Evolutionary conservation across 257 asterid genomes (phyloP).

Genomic region (Nicotiana attenuata): DNA sequence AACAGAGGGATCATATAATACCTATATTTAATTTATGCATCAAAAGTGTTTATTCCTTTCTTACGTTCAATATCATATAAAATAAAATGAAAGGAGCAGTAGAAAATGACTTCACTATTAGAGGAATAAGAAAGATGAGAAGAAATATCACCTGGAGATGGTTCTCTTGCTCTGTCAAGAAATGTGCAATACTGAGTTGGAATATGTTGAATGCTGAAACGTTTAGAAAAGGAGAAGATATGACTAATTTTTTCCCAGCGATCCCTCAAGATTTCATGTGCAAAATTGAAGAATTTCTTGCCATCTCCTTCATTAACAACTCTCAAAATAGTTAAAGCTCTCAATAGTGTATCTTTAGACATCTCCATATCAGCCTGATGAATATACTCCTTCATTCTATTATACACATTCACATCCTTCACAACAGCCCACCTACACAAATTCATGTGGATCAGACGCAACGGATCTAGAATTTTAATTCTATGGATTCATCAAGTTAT

Average conservation of each 20-base stretch:
- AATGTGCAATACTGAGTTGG: constrained; percentile 51
- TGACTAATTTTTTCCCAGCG: constrained; percentile 52
- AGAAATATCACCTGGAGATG: constrained; percentile 47
- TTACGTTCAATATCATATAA: too few relatives aligned
- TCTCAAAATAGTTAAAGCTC: constrained; percentile 55
- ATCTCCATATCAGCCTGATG: constrained; percentile 32
- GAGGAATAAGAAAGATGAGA: too few relatives aligned
- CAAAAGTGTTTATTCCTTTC: too few relatives aligned
- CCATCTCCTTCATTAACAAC: constrained; percentile 32
- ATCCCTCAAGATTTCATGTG: constrained; percentile 36
- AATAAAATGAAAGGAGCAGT: too few relatives aligned
- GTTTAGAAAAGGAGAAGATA: constrained; percentile 36
- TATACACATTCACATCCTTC: constrained; percentile 42
- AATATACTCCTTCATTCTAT: constrained; percentile 32
- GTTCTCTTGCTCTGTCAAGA: constrained; percentile 41
- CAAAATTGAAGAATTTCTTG: constrained; percentile 34
- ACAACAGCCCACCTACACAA: constrained; percentile 64
- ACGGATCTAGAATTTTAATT: too few relatives aligned
- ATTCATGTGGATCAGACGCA: too few relatives aligned
- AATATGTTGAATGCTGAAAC: constrained; percentile 45
- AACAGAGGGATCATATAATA: too few relatives aligned
- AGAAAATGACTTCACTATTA: too few relatives aligned
- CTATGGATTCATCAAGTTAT: too few relatives aligned
- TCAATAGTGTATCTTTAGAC: constrained; percentile 39
- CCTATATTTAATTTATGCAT: too few relatives aligned